Evolutionary conservation across 2,329 filamentous ascomycete genomes (phyloP), one percentile per base, ranked within the genome.

Genomic region (Ceratocystis eucalypticola): DNA sequence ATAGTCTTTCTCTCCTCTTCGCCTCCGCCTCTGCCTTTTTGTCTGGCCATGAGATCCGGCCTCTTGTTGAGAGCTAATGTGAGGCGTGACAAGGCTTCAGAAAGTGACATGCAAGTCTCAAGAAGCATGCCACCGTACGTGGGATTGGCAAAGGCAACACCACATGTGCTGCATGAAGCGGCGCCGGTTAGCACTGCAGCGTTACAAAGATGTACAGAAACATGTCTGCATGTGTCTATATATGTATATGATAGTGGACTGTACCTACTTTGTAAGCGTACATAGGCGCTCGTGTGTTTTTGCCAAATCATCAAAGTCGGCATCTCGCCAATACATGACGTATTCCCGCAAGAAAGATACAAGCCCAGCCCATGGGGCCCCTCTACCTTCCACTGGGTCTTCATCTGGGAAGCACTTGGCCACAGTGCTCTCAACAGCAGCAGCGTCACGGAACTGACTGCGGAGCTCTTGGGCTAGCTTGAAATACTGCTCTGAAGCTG

Each of bases 41-140:
- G 61, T n/a, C 28, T 30, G 69, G 77, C 76, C n/a, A 91, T 77
- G 59, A 96, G 78, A 69, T 94, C 87, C 0, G 91, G 91, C 65
- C 85, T 84, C 69, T 87, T 88, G 74, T 93, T 91, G 48, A 96
- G 81, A 64, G 85, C 88, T 78, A 96, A 90, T 30, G 92, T 92
- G 66, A 96, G 82, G 70, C 87, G 86, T 7, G 90, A 88, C 28
- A 96, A 83, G 6, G 90, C 85, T 70, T 88, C 85, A 41, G 89
- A 93, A 65, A 96, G 83, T 37, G 88, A 88, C 71, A 96, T 86
- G 73, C 91, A 89, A 2, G 90, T 91, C 53, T 90, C 87, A 50
- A 96, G 83, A 71, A 96, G 84, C 71, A 96, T 82, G 37, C 87
- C 83, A 41, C 93, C 93, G 73, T 91, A 86, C 12, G 85, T 86